Evolutionary conservation across 345 rosid species (phyloP).

Genomic region (Citrus hindsii): DNA sequence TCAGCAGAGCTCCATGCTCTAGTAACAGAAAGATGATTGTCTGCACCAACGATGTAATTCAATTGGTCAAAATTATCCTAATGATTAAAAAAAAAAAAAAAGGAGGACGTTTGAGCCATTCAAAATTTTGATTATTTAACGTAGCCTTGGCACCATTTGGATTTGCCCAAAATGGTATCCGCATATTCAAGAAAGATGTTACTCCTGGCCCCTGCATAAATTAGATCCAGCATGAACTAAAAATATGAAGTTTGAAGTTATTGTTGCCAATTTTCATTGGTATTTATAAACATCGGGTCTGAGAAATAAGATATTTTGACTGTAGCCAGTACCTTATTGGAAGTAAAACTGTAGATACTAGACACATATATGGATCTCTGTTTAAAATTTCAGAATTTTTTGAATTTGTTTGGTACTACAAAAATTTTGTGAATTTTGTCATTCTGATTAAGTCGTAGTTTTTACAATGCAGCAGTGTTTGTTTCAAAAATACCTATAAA

Average conservation of each 20-base stretch:
- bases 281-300: too few relatives aligned
- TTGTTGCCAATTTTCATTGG: too few relatives aligned
- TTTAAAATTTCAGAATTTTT: too few relatives aligned
- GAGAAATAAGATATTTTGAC: too few relatives aligned
- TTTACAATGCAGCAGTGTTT: too few relatives aligned
- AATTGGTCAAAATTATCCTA: neutral
- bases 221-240: neutral
- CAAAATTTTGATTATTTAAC: conserved; percentile 26
- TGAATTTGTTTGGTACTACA: too few relatives aligned
- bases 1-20: conserved; percentile 56
- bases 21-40: conserved; percentile 50
- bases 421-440: too few relatives aligned
- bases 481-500: too few relatives aligned
- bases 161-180: conserved; percentile 41
- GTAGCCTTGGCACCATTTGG: conserved; percentile 33
- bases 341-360: conserved; percentile 2
- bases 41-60: conserved; percentile 30
- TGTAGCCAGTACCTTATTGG: neutral
- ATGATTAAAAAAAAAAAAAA: neutral
- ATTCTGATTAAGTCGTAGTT: too few relatives aligned
- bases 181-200: conserved; percentile 36
- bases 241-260: too few relatives aligned
- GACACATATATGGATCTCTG: too few relatives aligned
- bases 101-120: neutral
- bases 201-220: conserved; percentile 21